Base-by-base conservation (phyloP, 1,139 yeast species). In the Saccharomyces uvarum region DNA sequence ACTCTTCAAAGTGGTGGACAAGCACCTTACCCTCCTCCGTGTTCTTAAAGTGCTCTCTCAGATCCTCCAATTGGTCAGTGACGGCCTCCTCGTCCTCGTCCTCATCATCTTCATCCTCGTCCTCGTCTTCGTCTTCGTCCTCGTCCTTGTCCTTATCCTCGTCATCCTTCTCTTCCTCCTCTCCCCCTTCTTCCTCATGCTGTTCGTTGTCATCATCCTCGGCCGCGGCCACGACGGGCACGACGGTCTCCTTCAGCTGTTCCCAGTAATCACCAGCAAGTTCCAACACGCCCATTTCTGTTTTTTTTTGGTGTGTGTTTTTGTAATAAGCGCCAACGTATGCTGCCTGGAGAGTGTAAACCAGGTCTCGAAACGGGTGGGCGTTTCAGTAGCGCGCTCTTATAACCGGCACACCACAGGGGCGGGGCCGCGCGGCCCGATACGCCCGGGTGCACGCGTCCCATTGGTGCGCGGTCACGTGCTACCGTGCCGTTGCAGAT, bases 1-100 rank as follows among this genome's bases (percentile, higher is more conserved):
- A 93, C 75, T 91, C 97, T 60, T 87, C 85, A 77, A 86, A 90
- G 75, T 91, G 98, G 75, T 91, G 97, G 70, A 81, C 79, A 73
- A 79, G 81, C 62, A 84, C 84, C 66, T 84, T 80, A 74, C 96
- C 88, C 58, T 82, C 83, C 57, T 81, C 79, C 53, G 84, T 78
- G 60, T 82, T 76, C 61, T 82, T 76, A 75, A 95, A 84, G 72
- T 84, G 87, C 56, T 78, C 86, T 69, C 80, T 81, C 68, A 86
- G 72, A 53, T 79, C 76, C 58, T 83, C 93, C 59, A 83, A 73
- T 70, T 84, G 95, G 72, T 86, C 95, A 54, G 68, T 79, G 47
- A 68, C 75, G 71, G 83, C 93, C 54, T 85, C 95, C 61, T 86
- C 95, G 28, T 86, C 93, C 1, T 86, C 93, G 0, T 84, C 90